A percentile compares a stretch with the other conserved stretches of the same genome.
These are phyloP conservation scores for Chlamydomonas schloesseri DNA, from an alignment of 139 green algal genomes.

Conservation along the genomic window DNA sequence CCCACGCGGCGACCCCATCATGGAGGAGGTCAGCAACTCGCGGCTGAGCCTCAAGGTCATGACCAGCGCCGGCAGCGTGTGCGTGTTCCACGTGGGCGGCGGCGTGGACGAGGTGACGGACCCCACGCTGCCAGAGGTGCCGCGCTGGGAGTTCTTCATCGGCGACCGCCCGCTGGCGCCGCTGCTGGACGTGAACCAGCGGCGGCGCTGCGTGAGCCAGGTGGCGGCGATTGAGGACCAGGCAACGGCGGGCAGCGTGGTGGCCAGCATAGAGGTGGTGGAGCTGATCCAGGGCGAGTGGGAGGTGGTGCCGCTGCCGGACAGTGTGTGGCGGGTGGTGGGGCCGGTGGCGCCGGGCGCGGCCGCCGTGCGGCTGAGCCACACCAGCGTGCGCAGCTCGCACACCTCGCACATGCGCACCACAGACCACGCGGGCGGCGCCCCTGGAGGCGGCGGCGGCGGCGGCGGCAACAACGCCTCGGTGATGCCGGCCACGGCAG, in stretches of 20 bases:
- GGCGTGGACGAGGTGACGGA: constrained; percentile 57
- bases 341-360: background rate
- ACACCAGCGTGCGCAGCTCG: constrained; percentile 26
- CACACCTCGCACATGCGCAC: constrained; percentile 28
- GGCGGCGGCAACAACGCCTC: background rate
- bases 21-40: constrained; percentile 59
- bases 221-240: constrained; percentile 64
- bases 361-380: constrained; percentile 5
- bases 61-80: constrained; percentile 69
- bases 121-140: constrained; percentile 48
- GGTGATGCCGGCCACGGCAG: background rate
- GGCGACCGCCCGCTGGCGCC: constrained; percentile 68
- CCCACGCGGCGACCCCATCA: constrained; percentile 45
- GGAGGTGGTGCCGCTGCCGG: constrained; percentile 49
- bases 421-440: constrained; percentile 11
- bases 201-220: constrained; percentile 63
- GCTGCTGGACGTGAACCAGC: constrained; percentile 38
- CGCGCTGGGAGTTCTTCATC: constrained; percentile 87
- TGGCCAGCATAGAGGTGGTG: constrained; percentile 67
- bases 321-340: constrained; percentile 37
- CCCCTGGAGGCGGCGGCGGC: background rate
- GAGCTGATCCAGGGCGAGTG: constrained; percentile 49
- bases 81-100: constrained; percentile 79
- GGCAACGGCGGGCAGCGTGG: constrained; percentile 60
- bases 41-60: constrained; percentile 66